Base-by-base conservation (phyloP, 148 eudicot species). In the Suaeda aralocaspica region DNA sequence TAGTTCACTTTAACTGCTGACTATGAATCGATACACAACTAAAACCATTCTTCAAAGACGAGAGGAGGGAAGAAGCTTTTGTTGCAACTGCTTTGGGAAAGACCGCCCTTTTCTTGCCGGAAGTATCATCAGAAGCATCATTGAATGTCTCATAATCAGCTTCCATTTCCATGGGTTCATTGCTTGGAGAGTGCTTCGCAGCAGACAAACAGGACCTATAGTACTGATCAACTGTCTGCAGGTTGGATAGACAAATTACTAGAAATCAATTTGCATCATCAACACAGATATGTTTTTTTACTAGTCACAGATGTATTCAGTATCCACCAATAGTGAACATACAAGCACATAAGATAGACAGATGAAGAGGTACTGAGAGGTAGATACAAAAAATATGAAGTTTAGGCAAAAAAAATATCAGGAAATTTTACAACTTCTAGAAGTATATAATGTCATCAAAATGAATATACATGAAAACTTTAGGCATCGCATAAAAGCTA, bases 221-320 rank as follows among this genome's bases (percentile, higher is more conserved):
- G 74, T 79, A 89, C 76, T 81, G 88, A 72, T 82, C 78, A 46
- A 89, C 94, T 55, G 88, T 88, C 94, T 89, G 85, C 72, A 60
- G 34, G 52, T 42, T 39, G 6, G 10, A 26, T 59, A 4, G 34
- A 19, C 18, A 12, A 57, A 8, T 58, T 41, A 11, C 72, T 41
- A 42, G 65, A 19, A 29, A 45, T 26, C n/a, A 1, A 9, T 28
- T 1, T 1, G 10, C 18, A 16, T 18, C 1, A 21, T n/a, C 5
- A 31, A 44, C 58, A 14, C 60, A 50, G 12, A 25, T 33, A 44
- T 26, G 19, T 36, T 36, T 36, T 8, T 42, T 52, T 18, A 53
- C n/a, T 14, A 42, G 42, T 42, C 34, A 25, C 10, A 7, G 10
- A 53, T 22, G 50, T n/a, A 39, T n/a, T 36, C 1, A n/a, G 18